These are phyloP conservation scores for Gomphus bonarii DNA, from an alignment of 1,284 basidiomycete genomes.

Conservation along the genomic window DNA sequence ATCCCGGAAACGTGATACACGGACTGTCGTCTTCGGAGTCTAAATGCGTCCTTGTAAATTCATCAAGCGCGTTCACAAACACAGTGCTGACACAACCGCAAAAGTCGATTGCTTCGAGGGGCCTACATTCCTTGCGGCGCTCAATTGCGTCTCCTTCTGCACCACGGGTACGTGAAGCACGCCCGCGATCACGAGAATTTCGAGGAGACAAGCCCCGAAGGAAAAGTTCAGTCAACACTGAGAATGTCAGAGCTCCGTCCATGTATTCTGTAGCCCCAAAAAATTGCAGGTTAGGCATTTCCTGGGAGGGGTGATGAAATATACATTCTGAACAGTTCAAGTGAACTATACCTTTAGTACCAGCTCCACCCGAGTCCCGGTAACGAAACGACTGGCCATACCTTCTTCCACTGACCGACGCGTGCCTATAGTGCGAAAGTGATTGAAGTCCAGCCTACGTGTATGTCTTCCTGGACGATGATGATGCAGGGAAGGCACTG, in stretches of 20 bases:
- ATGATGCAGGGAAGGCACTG: constrained; percentile 65
- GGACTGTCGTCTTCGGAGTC: constrained; percentile 34
- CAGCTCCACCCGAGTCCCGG: constrained; percentile 73
- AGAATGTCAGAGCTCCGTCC: constrained; percentile 78
- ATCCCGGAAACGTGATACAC: constrained; percentile 57
- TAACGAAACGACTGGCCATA: constrained; percentile 85
- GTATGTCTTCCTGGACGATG: constrained; percentile 68
- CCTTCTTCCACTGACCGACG: constrained; percentile 87
- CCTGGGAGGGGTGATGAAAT: constrained; percentile 32
- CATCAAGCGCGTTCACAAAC: constrained; percentile 75
- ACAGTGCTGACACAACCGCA: constrained; percentile 90
- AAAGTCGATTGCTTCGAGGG: constrained; percentile 84
- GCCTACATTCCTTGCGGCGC: constrained; percentile 64
- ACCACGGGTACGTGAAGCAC: constrained; percentile 55
- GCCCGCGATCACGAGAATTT: constrained; percentile 59
- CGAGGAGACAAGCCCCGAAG: constrained; percentile 50
- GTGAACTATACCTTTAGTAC: constrained; percentile 59
- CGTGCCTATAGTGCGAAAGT: constrained; percentile 93
- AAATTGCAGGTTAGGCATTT: constrained; percentile 71
- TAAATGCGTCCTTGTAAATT: constrained; percentile 73
- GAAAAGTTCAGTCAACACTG: constrained; percentile 79
- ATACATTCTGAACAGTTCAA: constrained; percentile 1
- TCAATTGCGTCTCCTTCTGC: constrained; percentile 68
- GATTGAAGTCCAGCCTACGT: constrained; percentile 79
- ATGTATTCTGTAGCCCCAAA: constrained; percentile 96